phyloP scores from a whole-genome alignment of 768 basidiomycete genomes.

The Auricularia heimuer region DNA sequence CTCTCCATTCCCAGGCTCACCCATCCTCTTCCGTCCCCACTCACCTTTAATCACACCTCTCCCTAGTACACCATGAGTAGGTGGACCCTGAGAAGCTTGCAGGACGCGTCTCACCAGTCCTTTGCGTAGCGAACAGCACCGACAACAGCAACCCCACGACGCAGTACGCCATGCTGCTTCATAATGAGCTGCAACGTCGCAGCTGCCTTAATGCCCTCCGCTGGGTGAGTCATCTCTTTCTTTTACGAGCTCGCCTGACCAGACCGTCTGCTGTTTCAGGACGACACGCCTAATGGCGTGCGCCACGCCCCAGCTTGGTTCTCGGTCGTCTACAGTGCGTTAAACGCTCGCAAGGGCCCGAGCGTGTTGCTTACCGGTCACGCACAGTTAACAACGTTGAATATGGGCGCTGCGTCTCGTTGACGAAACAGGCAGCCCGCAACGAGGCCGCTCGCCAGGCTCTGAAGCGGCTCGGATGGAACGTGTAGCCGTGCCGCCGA shows the following conservation, averaged over 20 bases:
- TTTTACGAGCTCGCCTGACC: not conserved
- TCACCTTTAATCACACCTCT: not conserved
- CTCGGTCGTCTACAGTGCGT: not conserved
- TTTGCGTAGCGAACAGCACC: not conserved
- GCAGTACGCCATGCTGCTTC: conserved; percentile 1
- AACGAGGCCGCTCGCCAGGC: conserved; percentile 1
- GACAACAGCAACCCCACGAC: not conserved
- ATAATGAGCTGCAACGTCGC: not conserved
- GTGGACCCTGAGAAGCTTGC: not conserved
- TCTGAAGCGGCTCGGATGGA: not conserved
- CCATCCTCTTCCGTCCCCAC: not conserved
- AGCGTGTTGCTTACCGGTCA: not conserved
- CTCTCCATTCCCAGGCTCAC: not conserved
- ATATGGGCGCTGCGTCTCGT: not conserved
- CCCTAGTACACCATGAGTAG: not conserved
- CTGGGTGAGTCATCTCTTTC: not conserved
- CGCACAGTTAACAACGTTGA: not conserved
- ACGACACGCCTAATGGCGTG: conserved; percentile 1
- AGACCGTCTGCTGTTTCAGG: not conserved
- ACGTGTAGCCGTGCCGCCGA: not conserved
- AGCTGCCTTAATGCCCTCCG: not conserved
- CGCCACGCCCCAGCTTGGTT: not conserved
- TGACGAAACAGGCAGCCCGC: not conserved
- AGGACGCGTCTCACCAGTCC: not conserved
- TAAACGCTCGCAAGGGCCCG: not conserved